These are phyloP conservation scores for Rosa chinensis DNA, from an alignment of 306 rosid genomes.

Conservation along the genomic window DNA sequence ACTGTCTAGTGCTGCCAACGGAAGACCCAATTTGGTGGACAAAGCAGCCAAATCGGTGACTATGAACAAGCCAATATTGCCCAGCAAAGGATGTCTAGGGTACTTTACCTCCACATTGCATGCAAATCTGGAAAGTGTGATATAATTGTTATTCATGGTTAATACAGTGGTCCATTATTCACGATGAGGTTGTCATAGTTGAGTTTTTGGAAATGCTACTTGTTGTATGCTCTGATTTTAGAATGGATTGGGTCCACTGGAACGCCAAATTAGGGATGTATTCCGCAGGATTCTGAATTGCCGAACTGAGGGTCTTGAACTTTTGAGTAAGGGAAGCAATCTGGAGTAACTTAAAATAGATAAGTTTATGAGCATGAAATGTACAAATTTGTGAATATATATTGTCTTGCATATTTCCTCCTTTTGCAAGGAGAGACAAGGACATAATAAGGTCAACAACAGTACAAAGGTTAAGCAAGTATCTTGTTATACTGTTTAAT, in stretches of 20 bases:
- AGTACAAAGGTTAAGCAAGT: constrained; percentile 3
- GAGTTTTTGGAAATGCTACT: too few species aligned
- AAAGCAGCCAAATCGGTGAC: too few species aligned
- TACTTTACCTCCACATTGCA: too few species aligned
- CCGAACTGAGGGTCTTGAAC: constrained; percentile 80
- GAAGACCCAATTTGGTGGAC: too few species aligned
- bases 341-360: constrained; percentile 32
- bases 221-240: too few species aligned
- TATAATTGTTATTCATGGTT: too few species aligned
- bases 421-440: constrained; percentile 37
- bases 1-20: too few species aligned
- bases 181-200: too few species aligned
- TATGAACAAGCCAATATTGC: too few species aligned
- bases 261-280: constrained; percentile 76
- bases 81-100: too few species aligned
- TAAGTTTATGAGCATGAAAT: constrained; percentile 39
- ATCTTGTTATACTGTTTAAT: not conserved
- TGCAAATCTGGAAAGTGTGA: too few species aligned
- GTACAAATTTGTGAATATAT: constrained; percentile 44
- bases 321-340: constrained; percentile 46
- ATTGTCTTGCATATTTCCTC: constrained; percentile 34
- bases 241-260: constrained; percentile 67
- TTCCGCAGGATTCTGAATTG: constrained; percentile 70
- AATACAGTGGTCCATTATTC: too few species aligned
- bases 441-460: constrained; percentile 11